phyloP scores from a whole-genome alignment of 202 grass and related monocot genomes.

The Schoenoplectus tabernaemontani region DNA sequence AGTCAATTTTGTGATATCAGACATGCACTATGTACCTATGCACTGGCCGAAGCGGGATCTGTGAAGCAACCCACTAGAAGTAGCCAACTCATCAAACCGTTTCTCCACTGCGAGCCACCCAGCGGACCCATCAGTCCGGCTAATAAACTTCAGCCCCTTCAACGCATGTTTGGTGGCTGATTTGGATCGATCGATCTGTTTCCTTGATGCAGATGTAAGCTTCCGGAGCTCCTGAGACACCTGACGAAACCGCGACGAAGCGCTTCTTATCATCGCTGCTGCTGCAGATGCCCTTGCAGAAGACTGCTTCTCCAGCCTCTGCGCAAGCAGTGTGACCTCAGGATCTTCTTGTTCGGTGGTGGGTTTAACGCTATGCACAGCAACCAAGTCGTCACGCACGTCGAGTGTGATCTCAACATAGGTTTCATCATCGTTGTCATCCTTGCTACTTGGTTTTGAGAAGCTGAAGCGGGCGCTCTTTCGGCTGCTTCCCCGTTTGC shows the following conservation, averaged over 20 bases:
- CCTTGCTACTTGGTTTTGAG: background rate
- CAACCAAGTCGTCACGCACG: slow-evolving; percentile 22
- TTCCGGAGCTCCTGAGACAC: slow-evolving; percentile 32
- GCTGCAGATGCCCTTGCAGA: slow-evolving; percentile 10
- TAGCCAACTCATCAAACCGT: slow-evolving; percentile 29
- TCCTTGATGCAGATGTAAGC: background rate
- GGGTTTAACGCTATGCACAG: slow-evolving; percentile 22
- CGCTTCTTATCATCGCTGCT: slow-evolving; percentile 20
- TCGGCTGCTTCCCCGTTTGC: background rate
- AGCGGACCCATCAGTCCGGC: slow-evolving; percentile 20
- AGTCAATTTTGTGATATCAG: background rate
- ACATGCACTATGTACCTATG: slow-evolving; percentile 21
- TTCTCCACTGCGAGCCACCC: slow-evolving; percentile 32
- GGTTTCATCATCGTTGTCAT: slow-evolving; percentile 4
- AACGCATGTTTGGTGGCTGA: slow-evolving; percentile 28
- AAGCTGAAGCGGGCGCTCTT: slow-evolving; percentile 22
- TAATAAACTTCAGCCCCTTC: slow-evolving; percentile 40
- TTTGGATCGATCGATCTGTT: slow-evolving; percentile 23
- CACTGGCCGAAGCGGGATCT: slow-evolving; percentile 34
- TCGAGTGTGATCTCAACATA: slow-evolving; percentile 25
- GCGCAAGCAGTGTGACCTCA: slow-evolving; percentile 27
- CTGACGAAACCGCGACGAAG: slow-evolving; percentile 30
- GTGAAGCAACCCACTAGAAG: slow-evolving; percentile 19
- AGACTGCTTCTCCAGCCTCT: slow-evolving; percentile 24
- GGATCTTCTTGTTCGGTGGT: slow-evolving; percentile 13